A percentile compares a stretch with the other conserved stretches of the same genome.
phyloP scores from a whole-genome alignment of 306 rosid species.

The Casuarina equisetifolia region DNA sequence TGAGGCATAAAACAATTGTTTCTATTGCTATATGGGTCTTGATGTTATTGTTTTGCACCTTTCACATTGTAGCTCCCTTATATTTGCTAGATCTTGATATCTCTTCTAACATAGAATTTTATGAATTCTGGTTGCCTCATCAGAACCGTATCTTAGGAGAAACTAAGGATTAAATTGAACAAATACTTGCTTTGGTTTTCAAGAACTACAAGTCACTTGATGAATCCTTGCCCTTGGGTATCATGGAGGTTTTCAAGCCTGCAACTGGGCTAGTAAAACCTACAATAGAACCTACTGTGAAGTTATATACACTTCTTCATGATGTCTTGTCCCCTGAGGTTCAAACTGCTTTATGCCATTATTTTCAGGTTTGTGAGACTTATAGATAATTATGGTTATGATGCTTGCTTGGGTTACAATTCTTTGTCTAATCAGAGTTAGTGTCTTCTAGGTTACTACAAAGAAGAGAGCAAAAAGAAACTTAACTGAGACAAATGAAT shows the following conservation, averaged over 20 bases:
- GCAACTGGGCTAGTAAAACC: constrained; percentile 80
- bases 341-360: constrained; percentile 83
- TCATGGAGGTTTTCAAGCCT: constrained; percentile 69
- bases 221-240: constrained; percentile 74
- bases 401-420: constrained; percentile 19
- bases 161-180: constrained; percentile 88
- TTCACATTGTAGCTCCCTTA: neutral
- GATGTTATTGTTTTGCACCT: neutral
- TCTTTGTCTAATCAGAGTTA: constrained; percentile 30
- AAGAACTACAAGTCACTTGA: constrained; percentile 94
- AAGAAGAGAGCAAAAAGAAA: constrained; percentile 87
- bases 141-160: constrained; percentile 97
- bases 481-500: constrained; percentile 89
- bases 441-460: constrained; percentile 71
- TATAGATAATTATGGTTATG: constrained; percentile 8
- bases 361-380: constrained; percentile 79
- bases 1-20: neutral
- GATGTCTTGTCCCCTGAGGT: constrained; percentile 95
- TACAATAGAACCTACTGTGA: constrained; percentile 92
- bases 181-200: constrained; percentile 67
- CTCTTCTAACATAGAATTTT: constrained; percentile 31
- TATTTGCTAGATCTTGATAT: constrained; percentile 11
- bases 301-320: constrained; percentile 84
- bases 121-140: constrained; percentile 21
- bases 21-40: constrained; percentile 15